Percentiles rank a stretch among this genome's conserved stretches.
Conservation (phyloP, 2,329 filamentous ascomycete species). For the Ophiostoma ulmi region DNA sequence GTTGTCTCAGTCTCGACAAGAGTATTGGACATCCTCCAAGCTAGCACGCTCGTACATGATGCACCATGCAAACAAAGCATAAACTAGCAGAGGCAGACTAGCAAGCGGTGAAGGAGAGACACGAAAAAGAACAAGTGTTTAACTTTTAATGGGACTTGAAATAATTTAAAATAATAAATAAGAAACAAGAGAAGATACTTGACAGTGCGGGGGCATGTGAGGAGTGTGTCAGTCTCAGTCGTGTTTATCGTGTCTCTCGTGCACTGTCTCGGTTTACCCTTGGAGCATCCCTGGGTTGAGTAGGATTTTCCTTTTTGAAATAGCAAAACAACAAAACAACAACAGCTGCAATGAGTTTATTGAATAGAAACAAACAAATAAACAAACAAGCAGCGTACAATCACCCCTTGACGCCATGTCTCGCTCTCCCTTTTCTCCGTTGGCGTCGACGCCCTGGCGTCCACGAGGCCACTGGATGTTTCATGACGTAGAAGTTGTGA, state of each 20-base stretch:
- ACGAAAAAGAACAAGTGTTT: neutral
- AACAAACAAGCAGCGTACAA: neutral
- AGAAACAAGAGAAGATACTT: neutral
- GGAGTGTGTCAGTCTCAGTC: neutral
- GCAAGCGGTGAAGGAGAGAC: constrained; percentile 4
- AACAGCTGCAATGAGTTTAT: neutral
- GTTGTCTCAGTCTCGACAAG: neutral
- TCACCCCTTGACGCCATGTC: constrained; percentile 4
- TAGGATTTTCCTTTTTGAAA: neutral
- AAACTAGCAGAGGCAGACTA: neutral
- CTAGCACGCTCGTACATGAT: constrained; percentile 10
- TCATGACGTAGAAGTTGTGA: constrained; percentile 10
- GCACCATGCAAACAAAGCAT: constrained; percentile 7
- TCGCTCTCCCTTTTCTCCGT: constrained; percentile 3
- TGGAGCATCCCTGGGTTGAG: neutral
- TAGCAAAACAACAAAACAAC: neutral
- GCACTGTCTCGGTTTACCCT: constrained; percentile 4
- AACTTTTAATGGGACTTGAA: neutral
- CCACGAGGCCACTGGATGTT: constrained; percentile 8
- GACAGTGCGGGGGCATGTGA: constrained; percentile 8
- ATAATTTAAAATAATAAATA: neutral
- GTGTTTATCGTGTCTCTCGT: neutral
- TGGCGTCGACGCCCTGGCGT: neutral
- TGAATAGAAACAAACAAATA: neutral
- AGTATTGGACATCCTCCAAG: neutral